Conservation (phyloP, 768 basidiomycete species). For the Plicaturopsis crispa region DNA sequence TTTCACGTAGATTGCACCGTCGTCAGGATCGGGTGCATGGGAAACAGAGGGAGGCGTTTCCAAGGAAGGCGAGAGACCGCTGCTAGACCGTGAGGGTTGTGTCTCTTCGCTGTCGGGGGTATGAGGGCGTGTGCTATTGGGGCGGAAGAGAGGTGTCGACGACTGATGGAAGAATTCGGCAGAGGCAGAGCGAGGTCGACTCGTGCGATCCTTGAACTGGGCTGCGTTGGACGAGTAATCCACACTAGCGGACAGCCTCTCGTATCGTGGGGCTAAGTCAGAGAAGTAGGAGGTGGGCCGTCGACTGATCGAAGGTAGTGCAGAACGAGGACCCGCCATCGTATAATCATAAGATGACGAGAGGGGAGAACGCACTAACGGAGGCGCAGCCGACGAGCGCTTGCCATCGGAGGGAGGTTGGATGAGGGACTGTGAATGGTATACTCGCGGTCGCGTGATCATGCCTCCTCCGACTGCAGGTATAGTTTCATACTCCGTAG, state of each 20-base stretch:
- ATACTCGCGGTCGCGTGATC: slow-evolving; percentile 77
- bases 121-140: slow-evolving; percentile 26
- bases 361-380: not conserved
- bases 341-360: not conserved
- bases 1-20: slow-evolving; percentile 16
- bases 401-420: not conserved
- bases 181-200: slow-evolving; percentile 16
- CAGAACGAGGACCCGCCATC: not conserved
- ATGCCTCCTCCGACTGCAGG: slow-evolving; percentile 90
- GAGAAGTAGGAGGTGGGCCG: slow-evolving; percentile 10
- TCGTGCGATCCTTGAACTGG: no score
- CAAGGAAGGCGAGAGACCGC: slow-evolving; percentile 32
- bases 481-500: slow-evolving; percentile 74
- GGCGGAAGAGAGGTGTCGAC: slow-evolving; percentile 20
- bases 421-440: slow-evolving; percentile 42
- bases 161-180: slow-evolving; percentile 12
- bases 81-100: slow-evolving; percentile 41
- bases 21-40: slow-evolving; percentile 13
- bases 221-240: no score
- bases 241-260: not conserved
- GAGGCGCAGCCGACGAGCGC: not conserved
- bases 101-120: slow-evolving; percentile 48
- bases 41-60: slow-evolving; percentile 35
- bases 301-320: no score
- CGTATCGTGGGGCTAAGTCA: slow-evolving; percentile 4